Evolutionary conservation across 2,329 filamentous ascomycete genomes (phyloP).

Genomic region (Botryotinia calthae): DNA sequence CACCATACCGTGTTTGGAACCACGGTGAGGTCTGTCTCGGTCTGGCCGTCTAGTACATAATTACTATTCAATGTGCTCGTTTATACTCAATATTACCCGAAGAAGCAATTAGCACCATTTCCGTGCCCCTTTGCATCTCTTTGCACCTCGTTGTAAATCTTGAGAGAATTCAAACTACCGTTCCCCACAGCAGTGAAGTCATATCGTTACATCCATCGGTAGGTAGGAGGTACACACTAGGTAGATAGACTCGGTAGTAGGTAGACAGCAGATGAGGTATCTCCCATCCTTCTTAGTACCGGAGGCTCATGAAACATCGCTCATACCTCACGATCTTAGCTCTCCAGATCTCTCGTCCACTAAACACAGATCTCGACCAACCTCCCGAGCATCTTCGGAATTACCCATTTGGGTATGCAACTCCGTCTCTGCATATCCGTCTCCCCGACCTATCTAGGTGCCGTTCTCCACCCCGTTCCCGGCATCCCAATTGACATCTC

Average conservation of each 20-base stretch:
- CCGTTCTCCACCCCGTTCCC: neutral
- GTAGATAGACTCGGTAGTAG: neutral
- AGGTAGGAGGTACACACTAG: neutral
- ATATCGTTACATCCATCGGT: neutral
- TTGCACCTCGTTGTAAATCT: neutral
- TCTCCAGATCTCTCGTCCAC: neutral
- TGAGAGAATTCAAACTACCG: neutral
- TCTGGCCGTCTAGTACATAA: neutral
- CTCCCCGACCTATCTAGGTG: neutral
- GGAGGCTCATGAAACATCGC: neutral
- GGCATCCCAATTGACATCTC: neutral
- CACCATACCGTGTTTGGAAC: neutral
- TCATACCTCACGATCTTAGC: neutral
- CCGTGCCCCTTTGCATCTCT: neutral
- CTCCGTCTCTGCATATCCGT: neutral
- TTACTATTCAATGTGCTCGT: neutral
- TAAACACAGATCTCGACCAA: neutral
- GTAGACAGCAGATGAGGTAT: neutral
- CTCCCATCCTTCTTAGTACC: neutral
- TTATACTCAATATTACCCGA: neutral
- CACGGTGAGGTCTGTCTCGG: neutral
- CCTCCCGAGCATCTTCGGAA: neutral
- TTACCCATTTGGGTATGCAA: neutral
- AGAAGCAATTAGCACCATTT: neutral
- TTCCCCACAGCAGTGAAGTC: neutral